phyloP scores from a whole-genome alignment of 2,329 filamentous ascomycete species.

The Verticillium longisporum region DNA sequence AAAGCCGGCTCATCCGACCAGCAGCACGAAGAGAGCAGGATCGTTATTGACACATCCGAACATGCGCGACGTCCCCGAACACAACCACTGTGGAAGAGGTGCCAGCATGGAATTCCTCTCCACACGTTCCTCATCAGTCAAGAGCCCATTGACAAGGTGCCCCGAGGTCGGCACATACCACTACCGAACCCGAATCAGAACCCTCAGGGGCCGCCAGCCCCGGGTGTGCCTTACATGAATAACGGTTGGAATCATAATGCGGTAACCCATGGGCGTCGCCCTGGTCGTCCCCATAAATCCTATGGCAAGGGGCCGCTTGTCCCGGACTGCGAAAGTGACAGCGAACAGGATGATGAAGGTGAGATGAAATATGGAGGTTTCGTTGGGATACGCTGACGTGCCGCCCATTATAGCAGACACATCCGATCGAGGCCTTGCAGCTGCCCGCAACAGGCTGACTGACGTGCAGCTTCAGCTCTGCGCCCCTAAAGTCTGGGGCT shows the following conservation, averaged over 20 bases:
- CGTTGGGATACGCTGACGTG: not conserved
- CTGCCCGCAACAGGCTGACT: slow-evolving; percentile 1
- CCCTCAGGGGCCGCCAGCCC: not conserved
- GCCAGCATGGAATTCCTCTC: not conserved
- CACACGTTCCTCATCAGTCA: slow-evolving; percentile 10
- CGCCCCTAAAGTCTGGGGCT: slow-evolving; percentile 28
- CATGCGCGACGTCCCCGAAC: not conserved
- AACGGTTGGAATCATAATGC: not conserved
- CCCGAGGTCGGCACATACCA: slow-evolving; percentile 3
- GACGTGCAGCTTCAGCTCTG: slow-evolving; percentile 11
- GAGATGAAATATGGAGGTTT: not conserved
- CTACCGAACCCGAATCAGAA: not conserved
- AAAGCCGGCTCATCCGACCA: not conserved
- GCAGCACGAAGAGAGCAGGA: not conserved
- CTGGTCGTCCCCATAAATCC: not conserved
- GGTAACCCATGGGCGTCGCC: not conserved
- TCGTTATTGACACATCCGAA: slow-evolving; percentile 4
- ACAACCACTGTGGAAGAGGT: not conserved
- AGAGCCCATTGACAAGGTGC: slow-evolving; percentile 8
- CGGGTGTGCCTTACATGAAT: not conserved
- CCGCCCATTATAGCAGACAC: not conserved
- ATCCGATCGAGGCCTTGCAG: not conserved
- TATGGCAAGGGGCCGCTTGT: no score
- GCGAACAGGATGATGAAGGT: not conserved
- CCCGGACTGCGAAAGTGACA: not conserved